Evolutionary conservation across 169 alveolate species (phyloP), one percentile per base, ranked within the genome.

Genomic region (Cryptosporidium muris): DNA sequence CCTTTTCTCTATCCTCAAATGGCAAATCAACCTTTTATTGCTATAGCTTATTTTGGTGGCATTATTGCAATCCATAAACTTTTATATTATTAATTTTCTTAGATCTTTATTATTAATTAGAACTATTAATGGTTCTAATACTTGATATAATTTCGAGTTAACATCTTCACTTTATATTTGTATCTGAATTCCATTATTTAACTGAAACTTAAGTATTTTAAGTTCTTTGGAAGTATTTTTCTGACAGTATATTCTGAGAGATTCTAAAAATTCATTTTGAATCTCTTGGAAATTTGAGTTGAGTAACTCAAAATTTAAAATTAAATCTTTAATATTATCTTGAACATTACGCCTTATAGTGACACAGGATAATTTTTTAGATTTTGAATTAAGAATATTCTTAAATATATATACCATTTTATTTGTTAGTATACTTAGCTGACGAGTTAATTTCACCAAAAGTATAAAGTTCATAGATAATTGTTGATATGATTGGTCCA

Each of bases 21-120:
- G 34, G 60, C 60, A 2, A 25, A 45, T 64, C 85, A 74, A 38
- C 74, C 85, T 2, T 74, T 53, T 47, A 53, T 58, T 9, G 85
- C 85, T 36, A 74, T 74, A 7, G 52, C 85, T 14, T 74, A 74
- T 60, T 74, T 74, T 36, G 85, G 85, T 54, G 85, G 85, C 38
- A 7, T 74, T 4, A 51, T 74, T 12, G 85, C 68, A 11, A 74
- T 74, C 16, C 67, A 74, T 47, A 54, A 58, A 36, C 60, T 74
- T 16, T 4, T 47, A n/a, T 62, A 25, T 25, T 25, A 25, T 25
- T 25, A 0, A 25, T 25, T 25, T 25, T 25, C 25, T 25, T 25
- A 25, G 25, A 25, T 25, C 25, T 25, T 25, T 25, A 25, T 25
- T 25, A 25, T 25, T 25, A 25, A 25, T 25, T 25, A 25, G 25